Evolutionary conservation across 2,329 filamentous ascomycete genomes (phyloP).

Genomic region (Cytospora piceicola): DNA sequence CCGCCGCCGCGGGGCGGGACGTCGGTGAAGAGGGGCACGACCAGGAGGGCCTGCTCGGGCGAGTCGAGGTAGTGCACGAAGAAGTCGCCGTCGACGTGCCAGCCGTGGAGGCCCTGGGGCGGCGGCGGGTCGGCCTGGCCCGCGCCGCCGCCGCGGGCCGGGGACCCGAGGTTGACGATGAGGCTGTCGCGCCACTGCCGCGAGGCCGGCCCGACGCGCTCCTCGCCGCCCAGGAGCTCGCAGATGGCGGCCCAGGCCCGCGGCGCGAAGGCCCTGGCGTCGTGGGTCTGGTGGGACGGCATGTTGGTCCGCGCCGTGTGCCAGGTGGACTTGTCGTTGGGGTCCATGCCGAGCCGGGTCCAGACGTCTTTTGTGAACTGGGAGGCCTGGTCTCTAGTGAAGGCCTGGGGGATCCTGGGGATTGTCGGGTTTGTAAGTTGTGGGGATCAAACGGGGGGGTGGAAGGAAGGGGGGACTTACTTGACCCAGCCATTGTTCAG

Average conservation of each 20-base stretch:
- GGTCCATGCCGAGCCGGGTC: slow-evolving; percentile 67
- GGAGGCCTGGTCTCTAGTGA: slow-evolving; percentile 45
- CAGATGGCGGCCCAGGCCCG: slow-evolving; percentile 69
- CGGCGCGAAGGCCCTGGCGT: slow-evolving; percentile 61
- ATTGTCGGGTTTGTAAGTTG: slow-evolving; percentile 32
- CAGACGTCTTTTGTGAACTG: slow-evolving; percentile 54
- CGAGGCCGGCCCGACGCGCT: slow-evolving; percentile 51
- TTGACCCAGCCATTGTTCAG: slow-evolving; percentile 46
- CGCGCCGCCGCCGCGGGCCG: slow-evolving; percentile 54
- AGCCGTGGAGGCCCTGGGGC: slow-evolving; percentile 58
- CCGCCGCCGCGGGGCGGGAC: slow-evolving; percentile 64
- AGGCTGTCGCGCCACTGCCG: slow-evolving; percentile 68
- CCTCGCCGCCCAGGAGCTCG: slow-evolving; percentile 67
- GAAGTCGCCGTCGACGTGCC: slow-evolving; percentile 75
- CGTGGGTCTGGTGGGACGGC: slow-evolving; percentile 61
- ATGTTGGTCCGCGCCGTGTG: slow-evolving; percentile 65
- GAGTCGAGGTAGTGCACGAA: slow-evolving; percentile 74
- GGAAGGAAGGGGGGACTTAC: slow-evolving; percentile 29
- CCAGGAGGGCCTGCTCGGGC: slow-evolving; percentile 69
- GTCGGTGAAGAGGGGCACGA: slow-evolving; percentile 70
- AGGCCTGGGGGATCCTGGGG: slow-evolving; percentile 40
- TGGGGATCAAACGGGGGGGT: neutral
- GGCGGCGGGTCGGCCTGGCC: slow-evolving; percentile 54
- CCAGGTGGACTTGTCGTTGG: slow-evolving; percentile 68
- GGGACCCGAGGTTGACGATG: slow-evolving; percentile 70